Evolutionary conservation across 2,329 filamentous ascomycete species (phyloP).

Genomic region (Botrytis sinoallii): DNA sequence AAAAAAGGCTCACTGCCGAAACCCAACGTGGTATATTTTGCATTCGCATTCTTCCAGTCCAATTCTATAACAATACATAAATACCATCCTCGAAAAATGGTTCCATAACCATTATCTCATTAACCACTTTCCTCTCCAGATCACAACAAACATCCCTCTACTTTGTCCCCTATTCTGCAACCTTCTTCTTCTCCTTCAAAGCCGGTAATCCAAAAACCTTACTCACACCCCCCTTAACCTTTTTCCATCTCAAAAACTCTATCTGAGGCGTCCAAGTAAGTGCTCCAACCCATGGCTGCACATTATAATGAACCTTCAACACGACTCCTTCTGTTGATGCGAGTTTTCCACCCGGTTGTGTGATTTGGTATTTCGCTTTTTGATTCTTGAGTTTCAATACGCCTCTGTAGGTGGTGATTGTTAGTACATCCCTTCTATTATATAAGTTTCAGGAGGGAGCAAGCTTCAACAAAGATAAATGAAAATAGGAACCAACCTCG

Average conservation of each 20-base stretch:
- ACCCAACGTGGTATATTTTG: neutral
- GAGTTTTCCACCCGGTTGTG: conserved; percentile 77
- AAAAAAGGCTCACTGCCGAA: neutral
- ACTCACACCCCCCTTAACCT: conserved; percentile 61
- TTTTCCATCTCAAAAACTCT: conserved; percentile 61
- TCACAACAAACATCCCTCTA: neutral
- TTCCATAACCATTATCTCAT: neutral
- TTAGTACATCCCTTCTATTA: neutral
- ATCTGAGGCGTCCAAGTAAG: conserved; percentile 70
- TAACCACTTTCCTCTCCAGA: neutral
- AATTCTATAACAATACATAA: neutral
- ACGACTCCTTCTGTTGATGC: conserved; percentile 71
- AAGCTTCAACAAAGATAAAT: neutral
- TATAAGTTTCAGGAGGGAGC: neutral
- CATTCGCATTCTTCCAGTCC: neutral
- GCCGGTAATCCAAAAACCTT: conserved; percentile 62
- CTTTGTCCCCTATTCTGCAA: neutral
- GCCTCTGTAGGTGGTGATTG: conserved; percentile 49
- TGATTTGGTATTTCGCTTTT: conserved; percentile 95
- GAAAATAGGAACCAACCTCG: conserved; percentile 28
- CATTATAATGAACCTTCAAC: conserved; percentile 86
- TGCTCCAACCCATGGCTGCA: conserved; percentile 93
- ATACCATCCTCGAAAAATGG: neutral
- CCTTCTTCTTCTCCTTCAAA: conserved; percentile 46
- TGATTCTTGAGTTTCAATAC: conserved; percentile 77